phyloP scores from a whole-genome alignment of 2,329 filamentous ascomycete genomes.

The Exophiala oligosperma region DNA sequence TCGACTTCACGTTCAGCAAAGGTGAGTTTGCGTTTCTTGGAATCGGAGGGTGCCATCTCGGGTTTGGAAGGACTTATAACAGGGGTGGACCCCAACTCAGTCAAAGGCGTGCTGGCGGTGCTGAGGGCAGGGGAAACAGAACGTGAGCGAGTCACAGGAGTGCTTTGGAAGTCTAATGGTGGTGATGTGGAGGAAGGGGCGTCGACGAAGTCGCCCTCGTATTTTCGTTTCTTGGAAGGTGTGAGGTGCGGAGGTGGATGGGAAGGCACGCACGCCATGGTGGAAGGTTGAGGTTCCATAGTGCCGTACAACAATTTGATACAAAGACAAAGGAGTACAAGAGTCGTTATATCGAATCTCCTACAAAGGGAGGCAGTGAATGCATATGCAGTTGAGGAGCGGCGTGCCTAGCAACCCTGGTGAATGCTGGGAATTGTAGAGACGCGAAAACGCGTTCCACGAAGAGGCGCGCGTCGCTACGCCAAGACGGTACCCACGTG shows the following conservation, averaged over 20 bases:
- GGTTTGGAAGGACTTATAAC: conserved; percentile 9
- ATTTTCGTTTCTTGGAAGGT: conserved; percentile 23
- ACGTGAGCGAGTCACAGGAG: conserved; percentile 8
- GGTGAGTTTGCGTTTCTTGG: conserved; percentile 33
- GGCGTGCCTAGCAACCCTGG: too few species aligned
- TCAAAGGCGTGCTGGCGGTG: conserved; percentile 18
- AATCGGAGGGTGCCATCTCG: conserved; percentile 9
- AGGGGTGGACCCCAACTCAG: conserved; percentile 22
- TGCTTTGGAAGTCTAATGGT: conserved; percentile 8
- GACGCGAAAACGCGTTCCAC: too few species aligned
- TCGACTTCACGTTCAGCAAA: conserved; percentile 29
- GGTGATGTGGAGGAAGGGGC: conserved; percentile 2
- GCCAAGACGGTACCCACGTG: too few species aligned
- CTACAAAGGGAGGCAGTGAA: not conserved
- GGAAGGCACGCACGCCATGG: conserved; percentile 9
- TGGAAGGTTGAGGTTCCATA: conserved; percentile 6
- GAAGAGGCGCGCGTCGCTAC: too few species aligned
- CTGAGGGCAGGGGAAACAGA: conserved; percentile 14
- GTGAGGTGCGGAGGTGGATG: conserved; percentile 13
- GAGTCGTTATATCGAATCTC: not conserved
- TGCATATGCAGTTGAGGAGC: not conserved
- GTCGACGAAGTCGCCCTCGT: conserved; percentile 14
- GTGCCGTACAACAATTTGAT: not conserved
- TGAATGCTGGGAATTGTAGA: too few species aligned
- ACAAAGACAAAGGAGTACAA: not conserved